Evolutionary conservation across 1,284 basidiomycete genomes (phyloP), one percentile per base, ranked within the genome.

Genomic region (Peniophora sp.): DNA sequence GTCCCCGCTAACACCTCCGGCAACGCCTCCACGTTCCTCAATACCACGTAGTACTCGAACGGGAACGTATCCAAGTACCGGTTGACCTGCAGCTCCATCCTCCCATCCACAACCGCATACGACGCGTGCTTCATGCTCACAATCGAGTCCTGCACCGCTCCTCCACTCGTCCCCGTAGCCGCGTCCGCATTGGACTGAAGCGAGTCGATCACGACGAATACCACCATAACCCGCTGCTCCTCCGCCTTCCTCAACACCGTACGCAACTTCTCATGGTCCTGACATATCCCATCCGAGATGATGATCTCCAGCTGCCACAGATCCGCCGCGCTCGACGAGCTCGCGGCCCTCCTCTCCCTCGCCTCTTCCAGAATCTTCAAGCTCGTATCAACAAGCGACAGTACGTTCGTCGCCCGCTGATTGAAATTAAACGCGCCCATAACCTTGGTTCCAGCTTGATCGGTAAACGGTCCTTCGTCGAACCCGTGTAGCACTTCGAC

Each of bases 221-320:
- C 96, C 50, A 99, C 80, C 88, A 99, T 89, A 58, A 99, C 87
- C 19, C 89, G 79, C 66, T 96, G 90, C 62, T 94, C 94, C 56
- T 89, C 82, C 1, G 96, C 97, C 58, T 82, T 83, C 39, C 97
- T 79, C 32, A 99, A 72, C 34, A 94, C 70, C 2, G 85, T 84
- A 34, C 88, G 81, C 47, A 99, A 74, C 58, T 78, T 75, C 45
- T 93, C 90, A 65, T 98, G 95, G 64, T 98, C 92, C 67, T 98
- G 93, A 66, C 95, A 98, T 57, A 98, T 91, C 27, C 97, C 97
- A 65, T 99, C 97, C 17, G 95, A 98, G 57, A 99, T 93, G 75
- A 99, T 97, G 70, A 99, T 94, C 68, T 97, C 83, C 50, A 99
- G 78, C 65, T 99, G 97, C 97, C 97, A 99, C 22, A 99, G 75